Conservation (phyloP, 129 eudicot genomes). For the Pseudognaphalium luteoalbum region DNA sequence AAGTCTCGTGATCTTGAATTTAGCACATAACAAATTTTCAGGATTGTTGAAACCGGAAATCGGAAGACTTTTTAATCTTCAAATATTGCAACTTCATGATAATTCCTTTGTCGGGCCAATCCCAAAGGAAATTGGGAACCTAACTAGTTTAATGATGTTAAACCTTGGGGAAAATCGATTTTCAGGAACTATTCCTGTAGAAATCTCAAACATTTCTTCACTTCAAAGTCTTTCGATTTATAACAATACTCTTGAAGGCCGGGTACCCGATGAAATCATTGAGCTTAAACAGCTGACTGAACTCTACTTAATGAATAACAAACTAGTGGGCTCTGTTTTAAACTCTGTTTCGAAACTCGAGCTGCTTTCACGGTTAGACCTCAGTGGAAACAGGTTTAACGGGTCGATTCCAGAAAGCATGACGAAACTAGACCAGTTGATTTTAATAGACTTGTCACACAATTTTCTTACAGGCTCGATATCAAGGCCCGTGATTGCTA, state of each 20-base stretch:
- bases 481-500: conserved; percentile 48
- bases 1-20: conserved; percentile 39
- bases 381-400: conserved; percentile 66
- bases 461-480: conserved; percentile 58
- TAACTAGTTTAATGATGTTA: conserved; percentile 45
- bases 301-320: conserved; percentile 53
- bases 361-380: conserved; percentile 54
- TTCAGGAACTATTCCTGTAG: conserved; percentile 61
- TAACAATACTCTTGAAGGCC: conserved; percentile 64
- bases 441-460: conserved; percentile 58
- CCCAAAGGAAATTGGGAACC: conserved; percentile 65
- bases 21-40: conserved; percentile 43
- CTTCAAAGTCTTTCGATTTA: conserved; percentile 55
- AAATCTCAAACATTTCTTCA: conserved; percentile 52
- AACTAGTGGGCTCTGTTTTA: conserved; percentile 55
- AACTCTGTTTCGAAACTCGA: conserved; percentile 50
- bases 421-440: conserved; percentile 40
- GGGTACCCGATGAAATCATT: conserved; percentile 55
- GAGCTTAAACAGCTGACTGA: conserved; percentile 50
- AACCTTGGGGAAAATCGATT: conserved; percentile 43
- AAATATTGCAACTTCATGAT: conserved; percentile 25
- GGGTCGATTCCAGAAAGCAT: conserved; percentile 58
- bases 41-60: conserved; percentile 52
- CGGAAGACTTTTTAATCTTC: conserved; percentile 55
- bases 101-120: conserved; percentile 56